Base-by-base conservation (phyloP, 1,284 basidiomycete genomes). In the Ganoderma lucidum region DNA sequence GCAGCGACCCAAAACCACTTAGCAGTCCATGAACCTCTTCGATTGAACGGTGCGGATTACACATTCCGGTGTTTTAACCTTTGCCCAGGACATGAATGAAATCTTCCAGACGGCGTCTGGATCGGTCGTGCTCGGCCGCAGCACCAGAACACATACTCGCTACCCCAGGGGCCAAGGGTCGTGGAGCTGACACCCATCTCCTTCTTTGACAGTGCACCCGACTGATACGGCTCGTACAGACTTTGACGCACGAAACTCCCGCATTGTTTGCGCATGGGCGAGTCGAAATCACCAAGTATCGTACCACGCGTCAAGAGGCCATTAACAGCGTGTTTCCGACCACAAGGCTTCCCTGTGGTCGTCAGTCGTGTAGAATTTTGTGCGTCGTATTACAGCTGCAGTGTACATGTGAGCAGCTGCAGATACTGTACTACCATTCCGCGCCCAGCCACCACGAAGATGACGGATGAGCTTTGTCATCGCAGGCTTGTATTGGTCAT, bases 401-500 rank as follows among this genome's bases (percentile, higher is more conserved):
- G 35, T 8, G 23, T 23, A 23, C 23, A 23, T 23, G 30, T 14
- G 3, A 55, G 28, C 53, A 55, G 45, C 35, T 23, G 23, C 23
- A 23, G 23, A 23, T 23, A 23, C 23, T 23, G 23, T 41, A 35
- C 45, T 63, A 41, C 6, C 15, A 45, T 15, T n/a, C 30, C 32
- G 28, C 30, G 28, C 58, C 32, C 61, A 56, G 53, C n/a, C 48
- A 60, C 39, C 42, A 23, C 35, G 62, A 62, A 62, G 32, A 62
- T 41, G 28, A 62, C 59, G 23, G 39, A 42, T 39, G 39, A 41
- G 53, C 62, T 68, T 63, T 58, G 63, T 69, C 62, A 79, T 76
- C 79, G 80, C 28, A 81, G 80, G 0, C 81, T 81, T 71, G 79
- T 80, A 3, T 72, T 81, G 60, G 80, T 81, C 39, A 80, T 82